A percentile compares a stretch with the other conserved stretches of the same genome.
Conservation (phyloP, 495 filamentous ascomycete species). For the Ascobolus immersus region DNA sequence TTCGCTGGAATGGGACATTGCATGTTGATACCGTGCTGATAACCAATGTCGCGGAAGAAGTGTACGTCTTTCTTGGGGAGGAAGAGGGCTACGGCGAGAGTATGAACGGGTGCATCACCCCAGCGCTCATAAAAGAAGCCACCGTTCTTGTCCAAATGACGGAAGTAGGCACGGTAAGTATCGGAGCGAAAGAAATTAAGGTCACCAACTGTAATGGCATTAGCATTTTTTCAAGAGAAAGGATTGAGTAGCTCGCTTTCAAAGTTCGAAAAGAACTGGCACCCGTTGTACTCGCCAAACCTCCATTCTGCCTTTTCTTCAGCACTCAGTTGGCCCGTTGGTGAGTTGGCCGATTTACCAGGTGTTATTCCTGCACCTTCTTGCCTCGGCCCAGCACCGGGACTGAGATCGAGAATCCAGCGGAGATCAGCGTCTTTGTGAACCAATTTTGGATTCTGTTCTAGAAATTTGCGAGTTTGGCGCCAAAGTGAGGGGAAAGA, state of each 20-base stretch:
- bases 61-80: conserved; percentile 21
- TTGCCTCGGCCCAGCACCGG: conserved; percentile 1
- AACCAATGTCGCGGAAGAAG: conserved; percentile 30
- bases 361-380: no score
- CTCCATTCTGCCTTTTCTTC: no score
- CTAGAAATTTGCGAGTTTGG: conserved; percentile 22
- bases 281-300: conserved; percentile 22
- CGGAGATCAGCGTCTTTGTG: conserved; percentile 25
- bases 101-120: conserved; percentile 46
- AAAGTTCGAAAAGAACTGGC: conserved; percentile 35
- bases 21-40: no score
- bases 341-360: no score
- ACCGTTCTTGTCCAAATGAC: conserved; percentile 76
- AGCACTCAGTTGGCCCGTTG: no score
- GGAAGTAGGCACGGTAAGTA: conserved; percentile 83
- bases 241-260: conserved; percentile 36
- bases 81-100: conserved; percentile 26
- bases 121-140: conserved; percentile 98
- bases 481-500: conserved; percentile 27
- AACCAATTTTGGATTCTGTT: conserved; percentile 22
- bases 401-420: conserved; percentile 22
- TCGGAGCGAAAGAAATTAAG: conserved; percentile 84
- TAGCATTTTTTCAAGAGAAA: conserved; percentile 30
- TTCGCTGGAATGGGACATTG: no score
- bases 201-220: conserved; percentile 70